Percentiles rank a stretch among this genome's conserved stretches.
These are phyloP conservation scores for Huntiella bhutanensis DNA, from an alignment of 2,329 filamentous ascomycete genomes.

Conservation along the genomic window DNA sequence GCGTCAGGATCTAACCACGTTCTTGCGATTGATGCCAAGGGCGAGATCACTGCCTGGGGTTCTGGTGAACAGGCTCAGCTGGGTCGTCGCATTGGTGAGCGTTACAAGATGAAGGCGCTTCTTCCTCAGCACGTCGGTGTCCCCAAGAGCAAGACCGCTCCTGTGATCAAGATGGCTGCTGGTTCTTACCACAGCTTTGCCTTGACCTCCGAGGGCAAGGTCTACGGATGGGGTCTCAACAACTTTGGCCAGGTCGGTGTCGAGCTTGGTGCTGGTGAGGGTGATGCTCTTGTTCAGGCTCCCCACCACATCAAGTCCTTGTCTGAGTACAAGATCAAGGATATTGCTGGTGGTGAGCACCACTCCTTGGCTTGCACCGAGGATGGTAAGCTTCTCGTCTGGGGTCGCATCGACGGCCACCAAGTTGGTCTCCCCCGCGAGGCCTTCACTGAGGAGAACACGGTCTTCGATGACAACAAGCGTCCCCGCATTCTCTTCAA, in stretches of 20 bases:
- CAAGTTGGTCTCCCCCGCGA: conserved; percentile 38
- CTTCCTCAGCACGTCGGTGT: conserved; percentile 38
- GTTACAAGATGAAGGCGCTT: conserved; percentile 44
- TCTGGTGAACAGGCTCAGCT: conserved; percentile 49
- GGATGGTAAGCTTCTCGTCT: conserved; percentile 37
- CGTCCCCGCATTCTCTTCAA: conserved; percentile 44
- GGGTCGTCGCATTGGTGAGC: conserved; percentile 38
- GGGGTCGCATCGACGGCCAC: conserved; percentile 36
- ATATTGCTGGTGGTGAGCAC: conserved; percentile 42
- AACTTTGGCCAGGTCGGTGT: conserved; percentile 67
- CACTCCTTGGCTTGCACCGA: conserved; percentile 49
- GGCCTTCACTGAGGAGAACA: conserved; percentile 27
- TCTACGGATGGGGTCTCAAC: conserved; percentile 75
- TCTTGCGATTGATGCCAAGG: conserved; percentile 45
- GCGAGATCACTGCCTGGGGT: conserved; percentile 52
- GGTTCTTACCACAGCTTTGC: conserved; percentile 75
- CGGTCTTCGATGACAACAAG: conserved; percentile 43
- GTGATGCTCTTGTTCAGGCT: conserved; percentile 31
- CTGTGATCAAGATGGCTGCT: conserved; percentile 32
- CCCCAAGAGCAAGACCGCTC: conserved; percentile 31
- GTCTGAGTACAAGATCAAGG: conserved; percentile 48
- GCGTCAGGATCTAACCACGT: conserved; percentile 53
- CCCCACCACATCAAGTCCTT: conserved; percentile 47
- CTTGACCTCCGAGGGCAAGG: conserved; percentile 47
- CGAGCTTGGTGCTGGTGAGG: conserved; percentile 34